Conservation (phyloP, 768 basidiomycete genomes). For the Antrodiella citrinella region DNA sequence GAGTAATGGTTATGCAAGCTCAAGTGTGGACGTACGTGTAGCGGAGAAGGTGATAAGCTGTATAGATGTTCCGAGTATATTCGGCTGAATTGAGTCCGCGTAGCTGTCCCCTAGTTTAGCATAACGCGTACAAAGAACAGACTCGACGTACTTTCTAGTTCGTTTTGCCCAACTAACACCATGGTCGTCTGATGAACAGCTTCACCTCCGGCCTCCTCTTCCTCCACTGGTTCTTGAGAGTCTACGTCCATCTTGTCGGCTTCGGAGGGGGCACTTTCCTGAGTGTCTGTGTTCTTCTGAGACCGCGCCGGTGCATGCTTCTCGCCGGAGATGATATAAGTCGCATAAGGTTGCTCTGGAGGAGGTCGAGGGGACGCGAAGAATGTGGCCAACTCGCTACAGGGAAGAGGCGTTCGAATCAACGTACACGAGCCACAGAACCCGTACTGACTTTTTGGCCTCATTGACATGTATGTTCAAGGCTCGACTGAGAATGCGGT, state of each 20-base stretch:
- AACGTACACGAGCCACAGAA: neutral
- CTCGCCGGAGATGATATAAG: conserved; percentile 64
- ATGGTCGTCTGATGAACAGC: conserved; percentile 40
- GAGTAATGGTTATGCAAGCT: neutral
- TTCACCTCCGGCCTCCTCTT: conserved; percentile 15
- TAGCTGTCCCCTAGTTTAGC: conserved; percentile 30
- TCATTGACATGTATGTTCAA: conserved; percentile 66
- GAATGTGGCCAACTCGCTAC: conserved; percentile 58
- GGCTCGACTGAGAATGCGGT: conserved; percentile 64
- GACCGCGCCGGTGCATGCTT: conserved; percentile 13
- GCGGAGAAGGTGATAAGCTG: conserved; percentile 56
- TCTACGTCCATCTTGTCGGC: conserved; percentile 29
- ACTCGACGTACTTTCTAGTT: conserved; percentile 55
- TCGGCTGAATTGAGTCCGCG: conserved; percentile 42
- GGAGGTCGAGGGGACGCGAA: conserved; percentile 36
- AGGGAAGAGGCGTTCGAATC: neutral
- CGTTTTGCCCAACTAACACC: conserved; percentile 53
- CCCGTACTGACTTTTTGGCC: conserved; percentile 70
- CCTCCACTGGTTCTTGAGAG: conserved; percentile 31
- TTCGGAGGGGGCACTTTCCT: neutral
- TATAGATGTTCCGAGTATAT: conserved; percentile 61
- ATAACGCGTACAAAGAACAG: neutral
- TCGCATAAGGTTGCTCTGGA: conserved; percentile 45
- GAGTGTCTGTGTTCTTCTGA: neutral
- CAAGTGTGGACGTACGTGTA: conserved; percentile 38